These are phyloP conservation scores for Sugiyamaella mastotermitis DNA, from an alignment of 805 yeast genomes.

Conservation along the genomic window DNA sequence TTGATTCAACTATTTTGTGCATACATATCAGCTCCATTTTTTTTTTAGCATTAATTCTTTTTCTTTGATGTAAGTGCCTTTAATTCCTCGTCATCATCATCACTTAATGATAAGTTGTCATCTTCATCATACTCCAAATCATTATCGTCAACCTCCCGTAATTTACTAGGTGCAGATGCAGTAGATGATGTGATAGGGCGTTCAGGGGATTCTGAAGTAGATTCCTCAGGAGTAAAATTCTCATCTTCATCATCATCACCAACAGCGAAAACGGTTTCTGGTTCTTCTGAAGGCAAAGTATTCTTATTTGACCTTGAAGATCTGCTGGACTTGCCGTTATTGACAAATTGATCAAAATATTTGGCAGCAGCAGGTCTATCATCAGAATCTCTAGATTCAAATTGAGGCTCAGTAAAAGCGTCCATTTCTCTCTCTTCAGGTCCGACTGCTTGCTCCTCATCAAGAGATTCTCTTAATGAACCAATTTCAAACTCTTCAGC, in stretches of 20 bases:
- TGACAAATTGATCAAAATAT: not conserved
- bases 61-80: too few relatives aligned
- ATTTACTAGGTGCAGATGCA: slow-evolving; percentile 9
- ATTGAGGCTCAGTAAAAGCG: slow-evolving; percentile 6
- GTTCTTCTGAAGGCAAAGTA: slow-evolving; percentile 3
- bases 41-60: too few relatives aligned
- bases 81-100: slow-evolving; percentile 6
- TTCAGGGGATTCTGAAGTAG: not conserved
- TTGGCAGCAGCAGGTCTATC: slow-evolving; percentile 9
- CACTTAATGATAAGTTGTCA: not conserved
- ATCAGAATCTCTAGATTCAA: slow-evolving; percentile 6
- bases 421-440: slow-evolving; percentile 3
- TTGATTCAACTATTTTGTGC: too few relatives aligned
- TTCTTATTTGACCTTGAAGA: not conserved
- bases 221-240: slow-evolving; percentile 1
- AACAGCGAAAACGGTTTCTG: slow-evolving; percentile 22
- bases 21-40: too few relatives aligned
- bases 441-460: slow-evolving; percentile 30
- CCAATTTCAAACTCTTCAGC: slow-evolving; percentile 64
- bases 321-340: not conserved
- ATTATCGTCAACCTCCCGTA: slow-evolving; percentile 18
- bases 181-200: not conserved
- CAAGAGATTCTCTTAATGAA: slow-evolving; percentile 39
- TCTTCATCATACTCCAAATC: slow-evolving; percentile 11
- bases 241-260: slow-evolving; percentile 22